phyloP scores from a whole-genome alignment of 192 early-diverging fungal genomes.

The Backusella liffmaniae region DNA sequence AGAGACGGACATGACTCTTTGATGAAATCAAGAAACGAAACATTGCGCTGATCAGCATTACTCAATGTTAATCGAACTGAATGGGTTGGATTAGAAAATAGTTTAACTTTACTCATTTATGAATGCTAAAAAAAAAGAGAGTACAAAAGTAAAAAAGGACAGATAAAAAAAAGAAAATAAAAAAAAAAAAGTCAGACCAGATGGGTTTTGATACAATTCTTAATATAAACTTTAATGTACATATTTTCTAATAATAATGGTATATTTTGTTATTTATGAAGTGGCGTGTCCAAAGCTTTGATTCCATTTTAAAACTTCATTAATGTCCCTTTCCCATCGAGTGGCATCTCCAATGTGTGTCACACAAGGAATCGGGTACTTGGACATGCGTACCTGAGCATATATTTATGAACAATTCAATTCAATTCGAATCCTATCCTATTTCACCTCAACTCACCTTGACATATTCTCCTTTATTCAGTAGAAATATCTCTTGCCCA shows the following conservation, averaged over 20 bases:
- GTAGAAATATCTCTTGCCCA: constrained; percentile 68
- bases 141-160: too few relatives aligned
- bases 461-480: constrained; percentile 65
- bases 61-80: background rate
- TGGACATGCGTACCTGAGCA: constrained; percentile 59
- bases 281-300: constrained; percentile 56
- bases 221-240: too few relatives aligned
- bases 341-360: constrained; percentile 60
- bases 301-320: constrained; percentile 86
- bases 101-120: constrained; percentile 8
- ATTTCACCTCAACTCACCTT: constrained; percentile 37
- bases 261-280: background rate
- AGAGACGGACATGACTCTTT: constrained; percentile 53
- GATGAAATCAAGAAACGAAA: constrained; percentile 34
- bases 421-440: too few relatives aligned
- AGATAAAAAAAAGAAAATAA: too few relatives aligned
- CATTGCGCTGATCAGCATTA: background rate
- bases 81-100: background rate
- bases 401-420: too few relatives aligned
- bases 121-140: background rate
- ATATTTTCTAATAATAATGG: too few relatives aligned
- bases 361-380: constrained; percentile 77
- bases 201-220: too few relatives aligned
- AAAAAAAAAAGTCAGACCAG: too few relatives aligned
- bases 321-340: constrained; percentile 82